Conservation (phyloP, 1,139 yeast genomes). For the Hyphopichia fennica region DNA sequence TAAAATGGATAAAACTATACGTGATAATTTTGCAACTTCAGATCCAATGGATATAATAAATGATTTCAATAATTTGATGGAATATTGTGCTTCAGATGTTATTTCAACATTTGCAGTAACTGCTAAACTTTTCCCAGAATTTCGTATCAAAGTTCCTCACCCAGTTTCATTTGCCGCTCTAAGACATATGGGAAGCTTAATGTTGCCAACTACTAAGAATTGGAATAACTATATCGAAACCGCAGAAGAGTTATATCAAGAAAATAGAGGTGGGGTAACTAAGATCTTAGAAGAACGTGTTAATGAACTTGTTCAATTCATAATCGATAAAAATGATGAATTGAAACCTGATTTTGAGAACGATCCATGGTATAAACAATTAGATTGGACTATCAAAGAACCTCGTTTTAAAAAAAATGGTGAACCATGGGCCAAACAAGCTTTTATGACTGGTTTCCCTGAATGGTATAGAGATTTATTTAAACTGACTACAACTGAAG, state of each 20-base stretch:
- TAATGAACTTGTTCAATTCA: constrained; percentile 49
- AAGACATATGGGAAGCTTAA: constrained; percentile 69
- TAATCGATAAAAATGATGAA: constrained; percentile 26
- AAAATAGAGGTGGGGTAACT: constrained; percentile 57
- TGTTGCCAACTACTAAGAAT: constrained; percentile 71
- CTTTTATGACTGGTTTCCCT: constrained; percentile 85
- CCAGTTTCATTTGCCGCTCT: constrained; percentile 94
- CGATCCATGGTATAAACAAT: constrained; percentile 89
- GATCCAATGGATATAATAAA: constrained; percentile 57
- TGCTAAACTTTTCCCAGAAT: constrained; percentile 67
- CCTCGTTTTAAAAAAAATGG: constrained; percentile 68
- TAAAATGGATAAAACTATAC: constrained; percentile 59
- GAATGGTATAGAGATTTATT: constrained; percentile 86
- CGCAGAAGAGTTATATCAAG: constrained; percentile 68
- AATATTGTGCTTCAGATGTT: constrained; percentile 87
- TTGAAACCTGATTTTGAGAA: constrained; percentile 29
- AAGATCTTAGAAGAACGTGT: constrained; percentile 61
- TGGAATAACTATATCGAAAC: constrained; percentile 75
- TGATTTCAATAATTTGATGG: constrained; percentile 60
- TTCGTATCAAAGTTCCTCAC: constrained; percentile 73
- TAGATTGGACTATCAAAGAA: constrained; percentile 80
- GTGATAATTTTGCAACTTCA: constrained; percentile 62
- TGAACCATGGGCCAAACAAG: constrained; percentile 71
- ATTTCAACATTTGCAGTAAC: constrained; percentile 71
- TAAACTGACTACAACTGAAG: constrained; percentile 35